These are phyloP conservation scores for Macrocystidia cucumis DNA, from an alignment of 1,284 basidiomycete species.

Conservation along the genomic window DNA sequence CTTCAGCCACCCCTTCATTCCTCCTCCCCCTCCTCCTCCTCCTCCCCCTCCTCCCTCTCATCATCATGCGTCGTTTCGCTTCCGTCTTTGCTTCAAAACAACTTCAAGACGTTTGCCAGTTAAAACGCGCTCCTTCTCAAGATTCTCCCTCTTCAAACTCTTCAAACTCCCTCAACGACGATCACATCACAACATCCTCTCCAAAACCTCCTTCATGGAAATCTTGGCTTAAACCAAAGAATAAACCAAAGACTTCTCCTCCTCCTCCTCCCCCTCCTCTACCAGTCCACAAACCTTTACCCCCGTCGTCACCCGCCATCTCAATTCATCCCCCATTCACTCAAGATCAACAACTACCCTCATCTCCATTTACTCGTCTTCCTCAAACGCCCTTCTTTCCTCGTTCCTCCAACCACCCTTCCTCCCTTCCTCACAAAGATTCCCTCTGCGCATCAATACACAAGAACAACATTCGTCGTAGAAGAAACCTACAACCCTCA, in stretches of 20 bases:
- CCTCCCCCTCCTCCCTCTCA: constrained; percentile 6
- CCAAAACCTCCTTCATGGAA: constrained; percentile 13
- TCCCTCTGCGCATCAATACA: constrained; percentile 40
- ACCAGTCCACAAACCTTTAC: constrained; percentile 33
- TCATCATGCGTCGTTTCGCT: constrained; percentile 32
- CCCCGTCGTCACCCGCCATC: constrained; percentile 15
- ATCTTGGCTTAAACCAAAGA: too few species aligned
- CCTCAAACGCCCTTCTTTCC: constrained; percentile 45
- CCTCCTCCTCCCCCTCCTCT: too few species aligned
- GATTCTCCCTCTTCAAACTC: constrained; percentile 9
- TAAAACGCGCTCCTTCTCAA: too few species aligned
- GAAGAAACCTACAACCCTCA: constrained; percentile 19
- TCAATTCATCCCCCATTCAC: too few species aligned
- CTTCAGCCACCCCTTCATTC: constrained; percentile 1
- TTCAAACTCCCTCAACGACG: constrained; percentile 3
- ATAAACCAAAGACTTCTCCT: too few species aligned
- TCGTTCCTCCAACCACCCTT: constrained; percentile 45
- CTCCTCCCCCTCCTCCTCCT: constrained; percentile 3
- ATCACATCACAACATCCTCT: not conserved
- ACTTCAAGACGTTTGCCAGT: constrained; percentile 21
- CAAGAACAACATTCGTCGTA: constrained; percentile 33
- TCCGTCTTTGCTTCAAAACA: constrained; percentile 48
- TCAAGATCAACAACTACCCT: too few species aligned
- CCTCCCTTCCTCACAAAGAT: constrained; percentile 28
- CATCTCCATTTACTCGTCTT: constrained; percentile 44